These are phyloP conservation scores for Conoideocrella luteorostrata DNA, from an alignment of 2,329 filamentous ascomycete species.

Conservation along the genomic window DNA sequence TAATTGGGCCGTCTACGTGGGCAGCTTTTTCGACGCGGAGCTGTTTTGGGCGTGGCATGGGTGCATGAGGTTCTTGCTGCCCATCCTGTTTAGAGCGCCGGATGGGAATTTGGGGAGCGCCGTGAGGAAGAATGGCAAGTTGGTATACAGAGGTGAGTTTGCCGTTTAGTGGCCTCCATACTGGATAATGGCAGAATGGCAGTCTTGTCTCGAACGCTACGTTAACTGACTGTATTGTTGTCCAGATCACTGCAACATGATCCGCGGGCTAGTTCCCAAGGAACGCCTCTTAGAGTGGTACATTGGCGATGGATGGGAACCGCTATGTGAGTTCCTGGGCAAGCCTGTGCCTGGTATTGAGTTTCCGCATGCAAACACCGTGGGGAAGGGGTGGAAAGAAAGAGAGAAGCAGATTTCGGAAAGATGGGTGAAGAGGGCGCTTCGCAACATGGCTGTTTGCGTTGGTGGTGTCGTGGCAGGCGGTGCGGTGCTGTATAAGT, in stretches of 20 bases:
- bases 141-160: constrained; percentile 11
- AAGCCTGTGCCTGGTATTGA: not conserved
- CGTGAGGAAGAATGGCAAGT: not conserved
- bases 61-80: not conserved
- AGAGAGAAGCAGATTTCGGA: not conserved
- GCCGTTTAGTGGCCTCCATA: not conserved
- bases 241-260: constrained; percentile 23
- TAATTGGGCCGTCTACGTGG: not conserved
- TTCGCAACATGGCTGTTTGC: not conserved
- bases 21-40: not conserved
- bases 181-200: not conserved
- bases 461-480: not conserved
- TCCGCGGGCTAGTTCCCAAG: constrained; percentile 14
- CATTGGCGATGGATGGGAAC: not conserved
- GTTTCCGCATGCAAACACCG: not conserved
- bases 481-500: not conserved
- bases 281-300: not conserved
- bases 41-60: not conserved
- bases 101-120: not conserved
- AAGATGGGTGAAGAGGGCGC: not conserved
- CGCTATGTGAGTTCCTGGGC: not conserved
- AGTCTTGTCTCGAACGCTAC: not conserved
- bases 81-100: not conserved
- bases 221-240: not conserved
- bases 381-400: not conserved